These are phyloP conservation scores for Castanea sativa DNA, from an alignment of 306 rosid genomes.

Conservation along the genomic window DNA sequence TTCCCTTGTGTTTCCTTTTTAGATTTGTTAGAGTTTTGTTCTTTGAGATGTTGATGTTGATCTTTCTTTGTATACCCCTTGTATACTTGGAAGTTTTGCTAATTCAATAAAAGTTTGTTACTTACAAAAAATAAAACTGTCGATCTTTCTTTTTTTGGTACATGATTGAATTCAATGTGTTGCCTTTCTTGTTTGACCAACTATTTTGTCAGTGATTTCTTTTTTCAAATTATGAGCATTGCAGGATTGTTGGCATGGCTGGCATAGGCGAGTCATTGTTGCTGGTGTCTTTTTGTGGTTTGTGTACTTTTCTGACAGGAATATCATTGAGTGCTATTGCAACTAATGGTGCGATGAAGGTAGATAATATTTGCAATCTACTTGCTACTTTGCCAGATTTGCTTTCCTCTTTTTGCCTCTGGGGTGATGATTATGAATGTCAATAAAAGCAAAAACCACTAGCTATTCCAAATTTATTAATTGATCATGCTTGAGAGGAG, in stretches of 20 bases:
- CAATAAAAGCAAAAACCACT: background rate
- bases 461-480: background rate
- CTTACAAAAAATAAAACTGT: too few relatives aligned
- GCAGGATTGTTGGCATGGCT: slow-evolving; percentile 99
- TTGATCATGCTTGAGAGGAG: background rate
- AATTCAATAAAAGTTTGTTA: too few relatives aligned
- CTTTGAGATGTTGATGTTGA: too few relatives aligned
- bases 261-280: slow-evolving; percentile 75
- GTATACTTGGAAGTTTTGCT: too few relatives aligned
- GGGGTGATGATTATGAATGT: background rate
- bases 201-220: slow-evolving; percentile 16
- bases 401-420: background rate
- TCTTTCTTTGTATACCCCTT: too few relatives aligned
- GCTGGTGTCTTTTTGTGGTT: slow-evolving; percentile 82
- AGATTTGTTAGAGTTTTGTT: too few relatives aligned
- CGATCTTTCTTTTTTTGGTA: background rate
- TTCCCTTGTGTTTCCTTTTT: too few relatives aligned
- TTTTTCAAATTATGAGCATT: slow-evolving; percentile 29
- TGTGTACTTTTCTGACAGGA: slow-evolving; percentile 90
- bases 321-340: slow-evolving; percentile 98
- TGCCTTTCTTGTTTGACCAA: slow-evolving; percentile 13
- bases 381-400: background rate
- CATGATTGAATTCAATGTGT: slow-evolving; percentile 20
- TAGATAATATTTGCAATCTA: slow-evolving; percentile 21
- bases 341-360: slow-evolving; percentile 99